These are phyloP conservation scores for Datura wrightii DNA, from an alignment of 257 asterid genomes.

Conservation along the genomic window DNA sequence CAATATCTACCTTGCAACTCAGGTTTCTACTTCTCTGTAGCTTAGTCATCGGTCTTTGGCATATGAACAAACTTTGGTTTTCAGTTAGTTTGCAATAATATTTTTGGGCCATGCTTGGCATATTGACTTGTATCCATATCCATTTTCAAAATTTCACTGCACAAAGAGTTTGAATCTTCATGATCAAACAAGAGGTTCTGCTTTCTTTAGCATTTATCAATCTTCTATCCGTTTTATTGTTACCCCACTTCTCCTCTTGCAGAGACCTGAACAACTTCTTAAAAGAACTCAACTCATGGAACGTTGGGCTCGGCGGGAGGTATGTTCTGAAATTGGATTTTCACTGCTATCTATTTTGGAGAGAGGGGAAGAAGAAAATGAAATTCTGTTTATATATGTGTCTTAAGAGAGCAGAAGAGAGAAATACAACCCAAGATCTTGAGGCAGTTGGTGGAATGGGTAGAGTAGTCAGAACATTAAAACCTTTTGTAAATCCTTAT, in stretches of 20 bases:
- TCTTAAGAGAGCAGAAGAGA: background rate
- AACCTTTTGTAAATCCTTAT: slow-evolving; percentile 5
- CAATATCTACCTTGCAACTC: slow-evolving; percentile 95
- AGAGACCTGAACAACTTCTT: slow-evolving; percentile 97
- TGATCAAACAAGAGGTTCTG: slow-evolving; percentile 13
- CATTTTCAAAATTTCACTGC: background rate
- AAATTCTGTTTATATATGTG: background rate
- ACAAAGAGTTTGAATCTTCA: background rate
- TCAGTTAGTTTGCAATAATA: slow-evolving; percentile 21
- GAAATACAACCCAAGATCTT: background rate
- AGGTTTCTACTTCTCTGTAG: slow-evolving; percentile 57
- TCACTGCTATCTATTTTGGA: background rate
- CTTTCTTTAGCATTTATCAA: slow-evolving; percentile 31
- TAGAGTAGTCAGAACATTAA: slow-evolving; percentile 23
- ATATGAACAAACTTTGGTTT: slow-evolving; percentile 15
- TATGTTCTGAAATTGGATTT: slow-evolving; percentile 47
- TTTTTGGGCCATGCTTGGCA: background rate
- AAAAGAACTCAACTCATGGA: slow-evolving; percentile 98
- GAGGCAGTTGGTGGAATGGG: slow-evolving; percentile 10
- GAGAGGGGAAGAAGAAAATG: background rate
- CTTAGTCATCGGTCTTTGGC: slow-evolving; percentile 39
- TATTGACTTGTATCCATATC: background rate
- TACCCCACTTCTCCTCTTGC: slow-evolving; percentile 36
- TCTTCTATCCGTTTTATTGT: slow-evolving; percentile 21
- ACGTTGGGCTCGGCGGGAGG: slow-evolving; percentile 99